A percentile compares a stretch with the other conserved stretches of the same genome.
Conservation (phyloP, 2,329 filamentous ascomycete genomes). For the Pseudogymnoascus destructans region DNA sequence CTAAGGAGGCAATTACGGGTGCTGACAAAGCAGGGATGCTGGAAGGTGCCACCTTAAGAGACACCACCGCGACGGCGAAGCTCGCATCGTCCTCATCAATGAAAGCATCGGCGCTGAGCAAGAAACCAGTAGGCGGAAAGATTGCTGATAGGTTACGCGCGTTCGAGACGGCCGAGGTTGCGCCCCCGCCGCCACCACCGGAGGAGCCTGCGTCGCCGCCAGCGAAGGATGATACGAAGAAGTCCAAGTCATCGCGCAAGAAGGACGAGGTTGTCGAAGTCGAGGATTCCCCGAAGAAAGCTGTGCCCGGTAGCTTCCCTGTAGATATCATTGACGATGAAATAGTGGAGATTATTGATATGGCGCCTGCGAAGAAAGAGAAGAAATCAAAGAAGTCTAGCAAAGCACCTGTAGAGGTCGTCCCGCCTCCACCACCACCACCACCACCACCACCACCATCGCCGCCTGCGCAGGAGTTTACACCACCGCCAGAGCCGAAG, state of each 20-base stretch:
- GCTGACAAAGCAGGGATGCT: conserved; percentile 38
- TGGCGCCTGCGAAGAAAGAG: conserved; percentile 33
- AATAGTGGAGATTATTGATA: conserved; percentile 37
- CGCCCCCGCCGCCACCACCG: conserved; percentile 16
- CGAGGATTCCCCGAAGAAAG: conserved; percentile 27
- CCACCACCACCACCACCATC: conserved; percentile 28
- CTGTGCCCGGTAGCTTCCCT: conserved; percentile 46
- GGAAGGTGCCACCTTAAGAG: conserved; percentile 32
- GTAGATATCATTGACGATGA: conserved; percentile 34
- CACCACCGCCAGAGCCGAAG: conserved; percentile 42
- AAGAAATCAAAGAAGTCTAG: conserved; percentile 30
- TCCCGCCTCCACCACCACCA: conserved; percentile 27
- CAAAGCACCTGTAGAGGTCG: conserved; percentile 25
- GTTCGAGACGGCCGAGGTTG: conserved; percentile 36
- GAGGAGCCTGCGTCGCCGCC: conserved; percentile 26
- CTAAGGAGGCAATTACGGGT: conserved; percentile 32
- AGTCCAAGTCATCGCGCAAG: conserved; percentile 29
- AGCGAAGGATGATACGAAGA: conserved; percentile 33
- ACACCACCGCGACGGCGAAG: conserved; percentile 29
- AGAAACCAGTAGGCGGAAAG: conserved; percentile 38
- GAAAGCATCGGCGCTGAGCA: conserved; percentile 29
- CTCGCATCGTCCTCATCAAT: conserved; percentile 27
- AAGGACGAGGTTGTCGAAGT: conserved; percentile 27
- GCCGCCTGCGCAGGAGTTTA: conserved; percentile 35
- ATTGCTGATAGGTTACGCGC: conserved; percentile 44